Evolutionary conservation across 495 filamentous ascomycete genomes (phyloP), one percentile per base, ranked within the genome.

Genomic region (Penicillium roqueforti): DNA sequence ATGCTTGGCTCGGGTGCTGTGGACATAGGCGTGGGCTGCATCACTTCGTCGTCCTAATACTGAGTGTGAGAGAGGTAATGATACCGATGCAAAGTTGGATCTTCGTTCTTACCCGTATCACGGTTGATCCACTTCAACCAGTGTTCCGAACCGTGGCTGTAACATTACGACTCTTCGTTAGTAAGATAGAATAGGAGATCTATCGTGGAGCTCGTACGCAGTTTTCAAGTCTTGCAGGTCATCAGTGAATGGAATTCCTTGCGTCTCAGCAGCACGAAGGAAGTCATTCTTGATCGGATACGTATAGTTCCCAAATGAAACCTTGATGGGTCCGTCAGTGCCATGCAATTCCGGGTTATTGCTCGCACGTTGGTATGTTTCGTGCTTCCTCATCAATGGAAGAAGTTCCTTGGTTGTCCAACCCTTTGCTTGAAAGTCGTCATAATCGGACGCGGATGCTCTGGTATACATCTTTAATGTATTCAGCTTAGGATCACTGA

Each of bases 311-410:
- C 88, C 88, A 55, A 91, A 91, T 0, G 87, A 91, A 26, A 91
- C 89, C 66, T 91, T 91, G 71, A 93, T 91, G 1, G 89, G 88
- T 0, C 88, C 88, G 4, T 88, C 86, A 47, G 85, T 88, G 14
- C 88, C 88, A 59, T 93, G 88, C 28, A 88, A 61, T 36, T 91
- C 87, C 44, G 80, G 76, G 51, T 91, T 90, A 60, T 88, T 88
- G 57, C 78, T 85, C 13, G 87, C 76, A 20, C 87, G 77, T 67
- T 91, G 87, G 57, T 92, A 93, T 0, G 87, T 92, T 73, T 92
- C 89, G 59, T 89, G 84, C 73, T 89, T 91, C 69, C 76, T 87
- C 87, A 91, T 91, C 13, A 92, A 74, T 1, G 88, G 88, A 25
- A 92, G 67, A 11, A 91, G 74, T 53, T 91, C 86, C 60, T 91